These are phyloP conservation scores for Butyriboletus loyo DNA, from an alignment of 768 basidiomycete species.

Conservation along the genomic window DNA sequence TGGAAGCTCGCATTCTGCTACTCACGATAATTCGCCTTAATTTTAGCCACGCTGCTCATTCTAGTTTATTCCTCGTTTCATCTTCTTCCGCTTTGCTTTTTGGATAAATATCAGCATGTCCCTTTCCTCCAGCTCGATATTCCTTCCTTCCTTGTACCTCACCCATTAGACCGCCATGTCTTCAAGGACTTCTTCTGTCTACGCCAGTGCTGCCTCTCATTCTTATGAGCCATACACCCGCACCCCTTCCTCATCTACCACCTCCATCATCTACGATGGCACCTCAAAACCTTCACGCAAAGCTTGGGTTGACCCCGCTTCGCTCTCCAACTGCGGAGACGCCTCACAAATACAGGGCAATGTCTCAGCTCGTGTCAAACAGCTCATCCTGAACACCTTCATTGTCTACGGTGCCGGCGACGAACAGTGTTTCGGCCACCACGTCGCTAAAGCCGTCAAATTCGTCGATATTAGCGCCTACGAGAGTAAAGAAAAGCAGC, in stretches of 20 bases:
- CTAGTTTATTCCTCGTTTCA: constrained; percentile 16
- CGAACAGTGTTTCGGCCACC: constrained; percentile 58
- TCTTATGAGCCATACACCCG: constrained; percentile 26
- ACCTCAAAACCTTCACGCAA: constrained; percentile 28
- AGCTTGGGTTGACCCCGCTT: constrained; percentile 64
- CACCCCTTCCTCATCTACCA: constrained; percentile 17
- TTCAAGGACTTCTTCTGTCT: constrained; percentile 25
- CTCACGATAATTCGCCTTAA: constrained; percentile 26
- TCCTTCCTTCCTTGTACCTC: constrained; percentile 1
- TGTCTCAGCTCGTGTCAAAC: constrained; percentile 59
- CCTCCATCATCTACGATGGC: constrained; percentile 27
- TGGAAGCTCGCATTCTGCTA: constrained; percentile 19
- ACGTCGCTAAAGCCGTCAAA: constrained; percentile 56
- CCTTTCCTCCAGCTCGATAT: constrained; percentile 1
- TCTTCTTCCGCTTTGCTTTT: constrained; percentile 8
- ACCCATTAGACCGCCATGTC: constrained; percentile 19
- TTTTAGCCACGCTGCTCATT: constrained; percentile 28
- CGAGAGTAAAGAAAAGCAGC: constrained; percentile 44
- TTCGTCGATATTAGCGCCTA: constrained; percentile 59
- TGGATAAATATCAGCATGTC: constrained; percentile 28
- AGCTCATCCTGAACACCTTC: constrained; percentile 64
- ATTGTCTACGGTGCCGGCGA: constrained; percentile 69
- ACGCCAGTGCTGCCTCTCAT: constrained; percentile 27
- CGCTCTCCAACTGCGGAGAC: constrained; percentile 58
- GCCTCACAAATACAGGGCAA: constrained; percentile 59